Evolutionary conservation across 768 basidiomycete species (phyloP), one percentile per base, ranked within the genome.

Genomic region (Baorangia bicolor): DNA sequence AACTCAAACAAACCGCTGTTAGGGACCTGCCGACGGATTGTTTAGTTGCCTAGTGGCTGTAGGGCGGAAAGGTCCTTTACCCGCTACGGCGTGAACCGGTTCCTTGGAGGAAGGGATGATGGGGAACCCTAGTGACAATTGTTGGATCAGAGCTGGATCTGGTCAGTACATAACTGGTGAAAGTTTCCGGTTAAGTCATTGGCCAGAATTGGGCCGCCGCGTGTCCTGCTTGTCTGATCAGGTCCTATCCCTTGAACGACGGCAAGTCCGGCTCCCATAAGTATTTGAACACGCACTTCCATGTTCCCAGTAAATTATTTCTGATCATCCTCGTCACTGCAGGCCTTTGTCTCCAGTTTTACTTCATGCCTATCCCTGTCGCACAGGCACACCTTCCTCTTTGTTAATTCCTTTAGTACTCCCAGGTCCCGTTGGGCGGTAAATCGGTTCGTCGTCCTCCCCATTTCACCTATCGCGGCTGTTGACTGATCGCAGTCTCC

Each of bases 291-390:
- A 53, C 60, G 54, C 59, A 44, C 62, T 21, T 55, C 43, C 66
- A 68, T 70, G 70, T 59, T 59, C 64, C 52, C 63, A 48, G 49
- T 72, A 64, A 60, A 27, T 73, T 68, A 71, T 71, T 59, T 56
- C 60, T 64, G 55, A 68, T 53, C 46, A 52, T 64, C 20, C 61
- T 57, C 51, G 42, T 39, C 55, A 14, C 43, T 25, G 47, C 44
- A 43, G 53, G 40, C 44, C 41, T 31, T 34, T 13, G 50, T 48
- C 31, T 31, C 51, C 40, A 7, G 5, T 35, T 45, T 53, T 50
- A 35, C 53, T 67, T 68, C 64, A 57, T 68, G 74, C 46, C 69
- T 70, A 56, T 71, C 67, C 33, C 56, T 58, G 47, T 68, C 61
- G 25, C 55, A 56, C 58, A 59, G 42, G 53, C 66, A 43, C 70